These are phyloP conservation scores for Stellera chamaejasme DNA, from an alignment of 345 rosid genomes.

Conservation along the genomic window DNA sequence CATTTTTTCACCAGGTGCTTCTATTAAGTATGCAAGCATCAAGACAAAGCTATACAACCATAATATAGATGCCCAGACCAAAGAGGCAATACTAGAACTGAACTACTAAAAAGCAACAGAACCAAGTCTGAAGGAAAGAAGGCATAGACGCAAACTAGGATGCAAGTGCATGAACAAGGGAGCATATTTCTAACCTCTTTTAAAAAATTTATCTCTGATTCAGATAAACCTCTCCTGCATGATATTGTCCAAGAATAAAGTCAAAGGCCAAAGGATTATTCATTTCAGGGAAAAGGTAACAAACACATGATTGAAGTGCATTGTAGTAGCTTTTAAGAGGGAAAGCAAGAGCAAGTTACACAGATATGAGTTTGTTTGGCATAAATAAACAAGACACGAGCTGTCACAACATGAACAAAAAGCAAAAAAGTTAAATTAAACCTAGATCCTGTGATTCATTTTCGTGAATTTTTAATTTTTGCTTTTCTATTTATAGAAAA, in stretches of 20 bases:
- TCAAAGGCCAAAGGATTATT: too few species aligned
- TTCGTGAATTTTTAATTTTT: too few species aligned
- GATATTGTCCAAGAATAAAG: constrained; percentile 10
- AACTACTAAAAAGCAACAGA: background rate
- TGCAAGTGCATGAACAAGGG: constrained; percentile 9
- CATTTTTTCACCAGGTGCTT: constrained; percentile 1
- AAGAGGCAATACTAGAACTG: background rate
- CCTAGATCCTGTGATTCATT: too few species aligned
- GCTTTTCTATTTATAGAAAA: too few species aligned
- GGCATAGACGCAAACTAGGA: constrained; percentile 10
- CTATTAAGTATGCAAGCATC: background rate
- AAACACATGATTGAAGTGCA: constrained; percentile 4
- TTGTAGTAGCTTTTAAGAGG: background rate
- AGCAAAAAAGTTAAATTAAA: too few species aligned
- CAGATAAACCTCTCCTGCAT: constrained; percentile 92
- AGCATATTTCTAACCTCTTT: constrained; percentile 51
- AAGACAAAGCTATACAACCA: background rate
- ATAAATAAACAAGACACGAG: background rate
- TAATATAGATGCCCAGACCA: background rate
- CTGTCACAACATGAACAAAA: too few species aligned
- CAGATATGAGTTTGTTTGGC: background rate
- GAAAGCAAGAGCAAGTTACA: background rate
- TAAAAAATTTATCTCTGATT: constrained; percentile 68
- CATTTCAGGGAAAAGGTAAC: constrained; percentile 4
- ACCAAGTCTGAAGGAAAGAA: constrained; percentile 1